phyloP scores from a whole-genome alignment of 352 stramenopile species.

The Globisporangium uncinulatum region DNA sequence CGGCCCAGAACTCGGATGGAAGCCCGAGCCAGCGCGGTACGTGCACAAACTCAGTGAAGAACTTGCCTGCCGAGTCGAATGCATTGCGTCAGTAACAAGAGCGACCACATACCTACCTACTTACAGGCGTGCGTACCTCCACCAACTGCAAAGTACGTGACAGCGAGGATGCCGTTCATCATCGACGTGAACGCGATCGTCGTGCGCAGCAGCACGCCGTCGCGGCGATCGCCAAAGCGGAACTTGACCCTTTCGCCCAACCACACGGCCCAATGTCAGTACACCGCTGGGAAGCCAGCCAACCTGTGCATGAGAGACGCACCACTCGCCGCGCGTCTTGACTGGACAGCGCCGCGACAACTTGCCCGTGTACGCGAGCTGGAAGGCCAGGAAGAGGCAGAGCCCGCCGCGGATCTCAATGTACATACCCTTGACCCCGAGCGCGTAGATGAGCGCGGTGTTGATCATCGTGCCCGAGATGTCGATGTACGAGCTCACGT shows the following conservation, averaged over 20 bases:
- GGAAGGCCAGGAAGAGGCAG: constrained; percentile 75
- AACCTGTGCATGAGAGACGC: not conserved
- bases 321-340: constrained; percentile 75
- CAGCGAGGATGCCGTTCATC: constrained; percentile 47
- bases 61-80: constrained; percentile 37
- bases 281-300: too few relatives aligned
- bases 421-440: constrained; percentile 82
- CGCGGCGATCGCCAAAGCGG: constrained; percentile 48
- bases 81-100: not conserved
- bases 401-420: constrained; percentile 75
- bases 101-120: not conserved
- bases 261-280: too few relatives aligned
- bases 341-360: constrained; percentile 66
- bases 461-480: constrained; percentile 86
- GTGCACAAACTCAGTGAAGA: constrained; percentile 70
- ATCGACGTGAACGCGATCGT: constrained; percentile 67
- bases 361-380: constrained; percentile 77
- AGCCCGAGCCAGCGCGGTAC: constrained; percentile 51
- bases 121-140: constrained; percentile 11
- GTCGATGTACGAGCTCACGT: constrained; percentile 85
- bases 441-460: constrained; percentile 70
- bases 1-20: constrained; percentile 68
- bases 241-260: constrained; percentile 62
- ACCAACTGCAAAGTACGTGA: constrained; percentile 77
- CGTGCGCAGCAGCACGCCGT: constrained; percentile 56